Base-by-base conservation (phyloP, 2,329 filamentous ascomycete genomes). In the Trichophyton schoenleinii region DNA sequence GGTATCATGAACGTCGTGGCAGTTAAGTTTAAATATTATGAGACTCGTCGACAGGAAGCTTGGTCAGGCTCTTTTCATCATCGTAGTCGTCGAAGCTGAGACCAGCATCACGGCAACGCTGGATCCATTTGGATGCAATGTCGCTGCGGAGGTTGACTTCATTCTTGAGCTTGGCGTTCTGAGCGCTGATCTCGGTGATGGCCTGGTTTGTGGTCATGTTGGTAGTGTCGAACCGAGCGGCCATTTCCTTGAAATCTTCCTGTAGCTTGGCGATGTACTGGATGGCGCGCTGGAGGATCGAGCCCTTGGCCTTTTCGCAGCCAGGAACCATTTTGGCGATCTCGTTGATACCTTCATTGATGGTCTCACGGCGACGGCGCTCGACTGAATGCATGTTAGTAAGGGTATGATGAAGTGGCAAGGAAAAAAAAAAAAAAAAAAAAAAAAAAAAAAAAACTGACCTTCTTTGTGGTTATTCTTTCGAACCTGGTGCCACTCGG, bases 381-480 rank as follows among this genome's bases (percentile, higher is more conserved):
- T 99, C 94, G 64, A 99, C 94, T 97, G 60, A 20, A 46, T n/a
- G 31, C 6, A 59, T 31, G 57, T 18, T 13, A 57, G 3, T 46
- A 13, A 31, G 6, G 28, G 36, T 36, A 11, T 7, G 22, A 38
- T 13, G 1, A 38, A 38, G 34, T 13, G 9, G 3, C 6, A 38
- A 38, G 9, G 6, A 52, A 34, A 53, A n/a, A 28, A 5, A 55
- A 2, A n/a, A 25, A 20, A 38, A 22, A 42, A 72, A 2, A n/a
- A 25, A 52, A 34, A 53, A n/a, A 28, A 5, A 55, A 2, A n/a
- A 25, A 20, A 38, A 22, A 42, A 72, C 82, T 70, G 76, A 94
- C 92, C 94, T 81, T 97, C 92, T 83, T 99, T 99, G 78, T 99
- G 94, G 66, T 97, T 99, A 70, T 97, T 92, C 72, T 95, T 94